Base-by-base conservation (phyloP, 2,329 filamentous ascomycete genomes). In the Alternaria viburni region DNA sequence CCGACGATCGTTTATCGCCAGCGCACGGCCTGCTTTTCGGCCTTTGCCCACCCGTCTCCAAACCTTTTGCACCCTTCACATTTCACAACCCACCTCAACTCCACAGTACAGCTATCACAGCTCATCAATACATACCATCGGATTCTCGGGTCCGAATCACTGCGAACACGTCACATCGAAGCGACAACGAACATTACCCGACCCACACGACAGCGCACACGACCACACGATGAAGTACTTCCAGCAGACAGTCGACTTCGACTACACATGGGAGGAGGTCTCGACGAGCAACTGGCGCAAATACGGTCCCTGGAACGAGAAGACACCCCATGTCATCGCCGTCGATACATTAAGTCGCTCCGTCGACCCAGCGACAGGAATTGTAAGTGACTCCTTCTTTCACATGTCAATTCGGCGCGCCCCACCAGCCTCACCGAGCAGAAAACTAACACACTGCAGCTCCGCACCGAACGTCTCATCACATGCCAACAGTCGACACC, bases 231-330 rank as follows among this genome's bases (percentile, higher is more conserved):
- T 99, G 96, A 97, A 96, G 87, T 92, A 98, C 83, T 98, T 98
- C 78, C 92, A 93, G 73, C 96, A 93, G 76, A 85, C 86, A 43
- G 92, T 93, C 82, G 93, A 93, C 65, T 99, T 96, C 83, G 88
- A 97, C 84, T 99, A 99, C 86, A 97, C 95, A 49, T 99, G 96
- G 96, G 93, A 97, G 77, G 95, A 98, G 81, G 96, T 99, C 36
- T 97, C 93, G 25, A 93, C 93, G 13, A 93, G 92, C 79, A 99
- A 99, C 87, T 99, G 96, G 96, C 91, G 90, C 73, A 99, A 99
- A 82, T 99, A 99, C 83, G 96, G 93, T 76, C 95, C 95, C 19
- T 98, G 96, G 95, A 99, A 99, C 85, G 92, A 97, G 81, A 96
- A 97, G 83, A 94, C 92, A n/a, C 93, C 93, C 44, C 96, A 99